A percentile compares a stretch with the other conserved stretches of the same genome.
Evolutionary conservation across 2,329 filamentous ascomycete species (phyloP).

Genomic region (Didymella pomorum): DNA sequence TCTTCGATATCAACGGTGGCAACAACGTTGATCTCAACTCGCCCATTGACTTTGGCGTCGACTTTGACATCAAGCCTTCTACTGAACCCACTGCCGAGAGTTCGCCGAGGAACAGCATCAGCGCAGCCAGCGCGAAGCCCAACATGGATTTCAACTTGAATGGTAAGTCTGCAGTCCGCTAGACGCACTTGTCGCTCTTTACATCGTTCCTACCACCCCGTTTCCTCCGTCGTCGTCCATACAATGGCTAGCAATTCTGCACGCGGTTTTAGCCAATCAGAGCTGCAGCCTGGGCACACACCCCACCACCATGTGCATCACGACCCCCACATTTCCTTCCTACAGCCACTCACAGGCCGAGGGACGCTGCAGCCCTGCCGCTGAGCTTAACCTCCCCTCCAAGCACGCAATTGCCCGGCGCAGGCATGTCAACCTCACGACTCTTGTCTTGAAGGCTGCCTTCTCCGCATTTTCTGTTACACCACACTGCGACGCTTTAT

Average conservation of each 20-base stretch:
- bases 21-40: conserved; percentile 37
- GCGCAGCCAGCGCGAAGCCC: conserved; percentile 29
- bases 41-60: conserved; percentile 41
- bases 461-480: conserved; percentile 8
- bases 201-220: conserved; percentile 1
- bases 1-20: conserved; percentile 70
- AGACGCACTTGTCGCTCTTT: conserved; percentile 12
- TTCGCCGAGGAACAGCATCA: conserved; percentile 25
- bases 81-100: conserved; percentile 25
- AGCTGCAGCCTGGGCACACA: conserved; percentile 9
- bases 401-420: conserved; percentile 49
- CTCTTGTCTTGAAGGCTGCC: conserved; percentile 7
- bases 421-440: conserved; percentile 12
- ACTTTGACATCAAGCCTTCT: conserved; percentile 36
- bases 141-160: conserved; percentile 49
- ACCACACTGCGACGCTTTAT: conserved; percentile 12
- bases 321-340: conserved; percentile 38
- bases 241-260: conserved; percentile 27
- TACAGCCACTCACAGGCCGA: conserved; percentile 37
- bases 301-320: conserved; percentile 28
- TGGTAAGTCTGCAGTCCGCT: conserved; percentile 41
- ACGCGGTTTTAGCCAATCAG: conserved; percentile 34
- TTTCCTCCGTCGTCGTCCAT: conserved; percentile 13
- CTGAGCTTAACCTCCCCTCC: conserved; percentile 31
- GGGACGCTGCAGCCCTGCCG: conserved; percentile 30